Evolutionary conservation across 148 eudicot genomes (phyloP).

Genomic region (Euryodendron excelsum): DNA sequence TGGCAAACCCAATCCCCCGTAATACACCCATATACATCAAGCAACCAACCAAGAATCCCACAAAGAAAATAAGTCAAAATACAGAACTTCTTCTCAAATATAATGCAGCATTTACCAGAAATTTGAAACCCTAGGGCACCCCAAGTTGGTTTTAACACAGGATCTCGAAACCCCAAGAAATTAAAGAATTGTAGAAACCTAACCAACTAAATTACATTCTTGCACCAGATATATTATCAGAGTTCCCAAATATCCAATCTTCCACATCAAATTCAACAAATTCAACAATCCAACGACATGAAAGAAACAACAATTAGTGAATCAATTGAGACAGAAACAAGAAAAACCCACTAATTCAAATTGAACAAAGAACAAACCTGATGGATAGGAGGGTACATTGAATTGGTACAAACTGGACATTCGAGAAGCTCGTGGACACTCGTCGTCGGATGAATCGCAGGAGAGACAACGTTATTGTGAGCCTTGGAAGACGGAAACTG

Average conservation of each 20-base stretch:
- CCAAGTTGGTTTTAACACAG: neutral
- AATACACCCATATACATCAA: neutral
- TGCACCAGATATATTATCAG: neutral
- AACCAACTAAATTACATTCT: neutral
- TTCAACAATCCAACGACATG: neutral
- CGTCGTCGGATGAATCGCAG: conserved; percentile 48
- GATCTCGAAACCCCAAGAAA: neutral
- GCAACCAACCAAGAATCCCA: neutral
- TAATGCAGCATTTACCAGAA: conserved; percentile 1
- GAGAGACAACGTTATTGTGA: conserved; percentile 26
- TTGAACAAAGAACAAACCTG: conserved; percentile 53
- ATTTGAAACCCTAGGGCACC: neutral
- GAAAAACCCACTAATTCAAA: neutral
- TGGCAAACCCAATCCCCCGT: neutral
- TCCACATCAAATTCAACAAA: neutral
- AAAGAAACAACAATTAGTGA: neutral
- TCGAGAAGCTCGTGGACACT: conserved; percentile 95
- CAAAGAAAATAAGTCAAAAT: neutral
- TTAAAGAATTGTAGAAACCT: neutral
- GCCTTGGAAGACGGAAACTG: conserved; percentile 54
- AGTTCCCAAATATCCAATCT: neutral
- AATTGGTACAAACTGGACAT: conserved; percentile 95
- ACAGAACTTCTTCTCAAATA: neutral
- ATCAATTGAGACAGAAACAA: neutral
- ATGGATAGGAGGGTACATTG: conserved; percentile 97